These are phyloP conservation scores for Lachnellula suecica DNA, from an alignment of 2,329 filamentous ascomycete species.

Conservation along the genomic window DNA sequence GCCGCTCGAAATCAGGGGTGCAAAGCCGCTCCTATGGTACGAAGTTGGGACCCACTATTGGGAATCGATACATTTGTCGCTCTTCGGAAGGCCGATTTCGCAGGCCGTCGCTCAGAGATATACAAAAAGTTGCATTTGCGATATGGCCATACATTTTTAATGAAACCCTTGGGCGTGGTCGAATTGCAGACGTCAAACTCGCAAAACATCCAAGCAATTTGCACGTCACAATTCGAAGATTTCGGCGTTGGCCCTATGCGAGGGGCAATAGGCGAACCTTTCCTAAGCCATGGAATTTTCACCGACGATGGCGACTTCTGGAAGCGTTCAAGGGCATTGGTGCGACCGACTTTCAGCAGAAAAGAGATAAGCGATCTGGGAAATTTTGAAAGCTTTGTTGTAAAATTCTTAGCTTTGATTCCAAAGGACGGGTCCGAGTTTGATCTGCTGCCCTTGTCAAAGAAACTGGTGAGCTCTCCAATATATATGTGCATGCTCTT, in stretches of 20 bases:
- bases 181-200: too few relatives aligned
- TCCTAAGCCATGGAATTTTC: constrained; percentile 18
- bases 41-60: too few relatives aligned
- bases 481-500: constrained; percentile 53
- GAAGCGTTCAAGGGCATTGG: constrained; percentile 35
- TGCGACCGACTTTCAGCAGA: constrained; percentile 51
- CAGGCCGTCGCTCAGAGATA: too few relatives aligned
- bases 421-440: constrained; percentile 34
- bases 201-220: constrained; percentile 51
- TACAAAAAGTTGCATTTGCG: too few relatives aligned
- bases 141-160: too few relatives aligned
- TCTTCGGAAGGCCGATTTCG: too few relatives aligned
- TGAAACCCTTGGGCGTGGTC: too few relatives aligned
- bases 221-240: constrained; percentile 48
- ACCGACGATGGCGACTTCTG: constrained; percentile 15
- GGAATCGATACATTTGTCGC: too few relatives aligned
- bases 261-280: constrained; percentile 45
- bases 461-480: neutral
- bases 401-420: neutral
- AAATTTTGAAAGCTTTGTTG: constrained; percentile 63
- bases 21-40: too few relatives aligned
- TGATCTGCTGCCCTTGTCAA: constrained; percentile 4
- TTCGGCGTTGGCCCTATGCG: constrained; percentile 53
- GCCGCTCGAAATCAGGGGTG: too few relatives aligned
- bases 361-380: constrained; percentile 62